phyloP scores from a whole-genome alignment of 2,329 filamentous ascomycete species.

The Cladophialophora carrionii region DNA sequence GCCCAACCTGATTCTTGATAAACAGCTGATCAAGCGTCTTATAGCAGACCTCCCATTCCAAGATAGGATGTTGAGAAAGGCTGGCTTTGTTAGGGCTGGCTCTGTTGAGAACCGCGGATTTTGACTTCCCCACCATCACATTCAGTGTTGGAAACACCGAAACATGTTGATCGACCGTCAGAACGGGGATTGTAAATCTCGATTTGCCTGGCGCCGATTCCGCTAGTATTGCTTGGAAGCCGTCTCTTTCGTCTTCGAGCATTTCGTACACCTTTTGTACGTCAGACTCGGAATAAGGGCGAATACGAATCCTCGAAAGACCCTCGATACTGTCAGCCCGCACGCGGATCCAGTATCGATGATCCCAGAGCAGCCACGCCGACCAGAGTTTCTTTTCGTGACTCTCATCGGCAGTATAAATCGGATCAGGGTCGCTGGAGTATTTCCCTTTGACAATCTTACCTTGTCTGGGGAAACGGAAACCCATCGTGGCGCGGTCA shows the following conservation, averaged over 20 bases:
- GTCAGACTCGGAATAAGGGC: constrained; percentile 27
- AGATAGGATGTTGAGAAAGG: neutral
- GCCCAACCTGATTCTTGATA: constrained; percentile 15
- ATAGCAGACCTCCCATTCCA: constrained; percentile 31
- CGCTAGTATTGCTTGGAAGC: constrained; percentile 21
- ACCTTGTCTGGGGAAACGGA: neutral
- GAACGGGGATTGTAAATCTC: constrained; percentile 34
- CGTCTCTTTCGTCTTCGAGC: constrained; percentile 6
- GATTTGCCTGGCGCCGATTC: constrained; percentile 32
- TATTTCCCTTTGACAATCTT: neutral
- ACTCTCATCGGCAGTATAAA: neutral
- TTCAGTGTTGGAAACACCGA: constrained; percentile 35
- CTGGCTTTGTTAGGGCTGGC: neutral
- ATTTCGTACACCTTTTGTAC: constrained; percentile 8
- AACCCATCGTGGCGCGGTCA: constrained; percentile 10
- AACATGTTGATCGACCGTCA: constrained; percentile 25
- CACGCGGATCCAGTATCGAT: constrained; percentile 35
- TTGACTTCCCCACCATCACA: constrained; percentile 6
- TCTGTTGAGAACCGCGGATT: neutral
- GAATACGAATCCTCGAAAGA: constrained; percentile 24
- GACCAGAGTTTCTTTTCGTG: constrained; percentile 19
- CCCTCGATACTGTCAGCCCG: constrained; percentile 8
- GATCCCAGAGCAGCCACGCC: constrained; percentile 33
- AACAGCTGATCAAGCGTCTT: constrained; percentile 26
- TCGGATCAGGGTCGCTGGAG: neutral